phyloP scores from a whole-genome alignment of 805 yeast genomes.

The Ogataea paradorogensis region DNA sequence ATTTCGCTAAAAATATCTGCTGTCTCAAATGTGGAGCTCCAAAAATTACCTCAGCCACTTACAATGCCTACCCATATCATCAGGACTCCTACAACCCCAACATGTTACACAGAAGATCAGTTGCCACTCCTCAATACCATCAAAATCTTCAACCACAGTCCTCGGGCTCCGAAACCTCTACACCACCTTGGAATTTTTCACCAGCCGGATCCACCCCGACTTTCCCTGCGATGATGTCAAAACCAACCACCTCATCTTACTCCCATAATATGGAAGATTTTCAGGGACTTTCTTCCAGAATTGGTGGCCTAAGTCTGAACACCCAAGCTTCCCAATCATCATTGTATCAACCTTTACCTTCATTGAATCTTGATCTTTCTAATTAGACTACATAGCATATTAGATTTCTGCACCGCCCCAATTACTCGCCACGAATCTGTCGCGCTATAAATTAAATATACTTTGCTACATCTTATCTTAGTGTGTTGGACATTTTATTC shows the following conservation, averaged over 20 bases:
- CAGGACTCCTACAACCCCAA: constrained; percentile 5
- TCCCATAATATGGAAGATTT: constrained; percentile 15
- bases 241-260: constrained; percentile 15
- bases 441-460: constrained; percentile 2
- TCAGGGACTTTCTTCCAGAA: constrained; percentile 18
- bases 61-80: constrained; percentile 1
- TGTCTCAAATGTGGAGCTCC: constrained; percentile 89
- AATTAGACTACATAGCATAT: constrained; percentile 3
- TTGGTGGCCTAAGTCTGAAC: constrained; percentile 23
- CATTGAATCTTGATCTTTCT: constrained; percentile 5
- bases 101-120: constrained; percentile 3
- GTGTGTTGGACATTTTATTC: neutral
- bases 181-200: neutral
- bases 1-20: constrained; percentile 84
- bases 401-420: constrained; percentile 8
- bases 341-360: constrained; percentile 2
- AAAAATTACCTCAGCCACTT: constrained; percentile 30
- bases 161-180: constrained; percentile 7
- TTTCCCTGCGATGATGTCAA: constrained; percentile 20
- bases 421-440: neutral
- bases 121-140: constrained; percentile 10
- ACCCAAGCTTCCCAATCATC: constrained; percentile 8
- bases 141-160: constrained; percentile 10
- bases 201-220: constrained; percentile 13
- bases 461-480: constrained; percentile 2